These are phyloP conservation scores for Verticillium isaacii DNA, from an alignment of 2,329 filamentous ascomycete species.

Conservation along the genomic window DNA sequence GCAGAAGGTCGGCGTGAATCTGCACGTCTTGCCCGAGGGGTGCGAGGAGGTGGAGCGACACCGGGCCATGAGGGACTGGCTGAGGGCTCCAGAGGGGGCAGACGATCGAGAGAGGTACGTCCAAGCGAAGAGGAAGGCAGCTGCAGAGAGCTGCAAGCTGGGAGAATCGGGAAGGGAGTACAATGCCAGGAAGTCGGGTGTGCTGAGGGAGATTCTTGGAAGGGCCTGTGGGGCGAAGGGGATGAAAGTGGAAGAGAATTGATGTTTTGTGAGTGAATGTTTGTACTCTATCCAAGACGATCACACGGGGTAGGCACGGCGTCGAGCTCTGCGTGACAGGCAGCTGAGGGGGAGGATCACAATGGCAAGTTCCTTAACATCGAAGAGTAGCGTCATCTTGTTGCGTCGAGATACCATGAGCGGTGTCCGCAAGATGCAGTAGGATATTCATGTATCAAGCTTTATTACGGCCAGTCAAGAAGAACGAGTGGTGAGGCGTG, in stretches of 20 bases:
- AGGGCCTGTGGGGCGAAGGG: slow-evolving; percentile 2
- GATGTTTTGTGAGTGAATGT: too few species aligned
- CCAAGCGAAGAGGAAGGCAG: slow-evolving; percentile 29
- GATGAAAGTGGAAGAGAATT: not conserved
- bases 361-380: too few species aligned
- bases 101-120: slow-evolving; percentile 35
- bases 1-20: slow-evolving; percentile 28
- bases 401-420: too few species aligned
- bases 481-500: too few species aligned
- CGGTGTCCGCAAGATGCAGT: too few species aligned
- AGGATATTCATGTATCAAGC: too few species aligned
- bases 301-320: too few species aligned
- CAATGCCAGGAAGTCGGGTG: slow-evolving; percentile 33
- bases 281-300: too few species aligned
- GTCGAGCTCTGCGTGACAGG: too few species aligned
- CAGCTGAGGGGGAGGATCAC: too few species aligned
- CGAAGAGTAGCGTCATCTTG: too few species aligned
- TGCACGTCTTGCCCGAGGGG: slow-evolving; percentile 43
- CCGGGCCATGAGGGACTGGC: slow-evolving; percentile 38
- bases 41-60: slow-evolving; percentile 37
- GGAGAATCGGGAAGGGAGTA: slow-evolving; percentile 32
- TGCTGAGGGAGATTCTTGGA: slow-evolving; percentile 31
- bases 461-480: too few species aligned
- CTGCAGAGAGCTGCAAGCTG: slow-evolving; percentile 18
- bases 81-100: slow-evolving; percentile 22